Percentiles rank a stretch among this genome's conserved stretches.
phyloP scores from a whole-genome alignment of 2,329 filamentous ascomycete genomes.

The Aspergillus ruber region DNA sequence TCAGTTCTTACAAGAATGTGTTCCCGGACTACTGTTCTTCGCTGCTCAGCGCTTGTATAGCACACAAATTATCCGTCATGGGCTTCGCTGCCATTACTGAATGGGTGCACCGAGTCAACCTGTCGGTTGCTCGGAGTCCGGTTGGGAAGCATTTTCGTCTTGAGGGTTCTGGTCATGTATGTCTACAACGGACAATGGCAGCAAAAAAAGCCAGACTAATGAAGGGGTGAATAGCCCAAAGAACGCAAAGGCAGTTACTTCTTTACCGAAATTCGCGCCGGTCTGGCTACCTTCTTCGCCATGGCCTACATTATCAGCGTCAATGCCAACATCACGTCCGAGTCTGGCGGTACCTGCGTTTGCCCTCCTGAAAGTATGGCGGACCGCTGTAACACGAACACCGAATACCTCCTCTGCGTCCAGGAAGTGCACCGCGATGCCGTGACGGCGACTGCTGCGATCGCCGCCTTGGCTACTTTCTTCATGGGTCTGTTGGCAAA shows the following conservation, averaged over 20 bases:
- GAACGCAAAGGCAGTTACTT: conserved; percentile 71
- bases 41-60: too few species aligned
- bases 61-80: conserved; percentile 3
- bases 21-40: too few species aligned
- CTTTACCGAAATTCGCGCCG: conserved; percentile 77
- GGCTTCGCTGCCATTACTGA: conserved; percentile 3
- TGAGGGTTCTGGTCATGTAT: conserved; percentile 75
- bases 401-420: conserved; percentile 40
- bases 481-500: conserved; percentile 79
- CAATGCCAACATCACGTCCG: conserved; percentile 64
- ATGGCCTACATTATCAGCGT: conserved; percentile 73
- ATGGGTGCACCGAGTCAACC: conserved; percentile 22
- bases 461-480: conserved; percentile 71
- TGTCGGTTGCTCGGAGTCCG: conserved; percentile 54
- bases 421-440: conserved; percentile 65
- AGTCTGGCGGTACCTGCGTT: conserved; percentile 69
- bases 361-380: conserved; percentile 49
- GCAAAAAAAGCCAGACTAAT: not conserved
- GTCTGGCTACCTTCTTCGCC: conserved; percentile 70
- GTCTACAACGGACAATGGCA: conserved; percentile 25
- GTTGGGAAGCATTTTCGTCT: conserved; percentile 72
- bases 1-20: too few species aligned
- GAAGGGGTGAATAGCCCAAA: conserved; percentile 45
- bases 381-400: conserved; percentile 43
- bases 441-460: conserved; percentile 78